Evolutionary conservation across 1,139 yeast species (phyloP), one percentile per base, ranked within the genome.

Genomic region (Arxiozyma telluris): DNA sequence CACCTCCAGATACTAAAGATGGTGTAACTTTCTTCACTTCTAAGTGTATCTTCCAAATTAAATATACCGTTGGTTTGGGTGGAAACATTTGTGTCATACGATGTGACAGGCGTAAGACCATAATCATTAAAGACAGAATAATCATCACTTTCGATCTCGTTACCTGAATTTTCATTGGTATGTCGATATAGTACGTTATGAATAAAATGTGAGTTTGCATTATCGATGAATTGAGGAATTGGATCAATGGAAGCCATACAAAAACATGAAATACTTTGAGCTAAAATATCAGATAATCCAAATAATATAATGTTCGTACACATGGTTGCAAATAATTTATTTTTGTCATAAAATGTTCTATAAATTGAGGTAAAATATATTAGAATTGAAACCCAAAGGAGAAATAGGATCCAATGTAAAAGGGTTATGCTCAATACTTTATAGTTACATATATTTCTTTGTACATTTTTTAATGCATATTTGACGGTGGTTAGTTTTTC

Each of bases 261-360:
- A 50, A 59, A 62, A 48, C 67, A 62, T 12, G 63, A 51, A 30
- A 65, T 62, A 30, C 60, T 51, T 68, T 93, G 98, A 0, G 98
- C 98, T 57, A 90, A 70, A 0, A 93, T 82, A 66, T 91, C 98
- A 0, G 97, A 90, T 9, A 90, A 81, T 0, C 96, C 97, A 67
- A 84, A 88, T 5, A 91, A 73, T 15, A 91, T 81, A 44, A 87
- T 73, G 65, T 91, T 91, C 0, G 97, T 84, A n/a, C 85, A 81
- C 54, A 88, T 80, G 50, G 91, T 87, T 5, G 97, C 90, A 20
- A 86, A 67, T 30, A 90, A 70, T 0, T 94, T 84, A 54, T 82
- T 82, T 57, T 73, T 76, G 62, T 79, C 78, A 67, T 90, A 90
- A 52, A 88, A 67, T n/a, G 74, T 76, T 51, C 82, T 82, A 64